Evolutionary conservation across 768 basidiomycete species (phyloP).

Genomic region (Termitomyces sp.): DNA sequence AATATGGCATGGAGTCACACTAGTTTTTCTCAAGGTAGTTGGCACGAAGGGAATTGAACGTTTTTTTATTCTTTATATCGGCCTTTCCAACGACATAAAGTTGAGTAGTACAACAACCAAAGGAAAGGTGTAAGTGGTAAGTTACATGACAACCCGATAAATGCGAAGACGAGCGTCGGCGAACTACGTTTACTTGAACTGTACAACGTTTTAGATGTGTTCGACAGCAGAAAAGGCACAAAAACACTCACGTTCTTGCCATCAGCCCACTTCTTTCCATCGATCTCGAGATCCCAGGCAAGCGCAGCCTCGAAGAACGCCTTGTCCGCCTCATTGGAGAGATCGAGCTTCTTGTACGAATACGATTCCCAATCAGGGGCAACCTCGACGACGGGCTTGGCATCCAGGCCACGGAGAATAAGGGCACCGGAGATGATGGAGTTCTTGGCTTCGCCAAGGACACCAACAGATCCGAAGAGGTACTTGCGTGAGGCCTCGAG

Average conservation of each 20-base stretch:
- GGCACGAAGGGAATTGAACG: neutral
- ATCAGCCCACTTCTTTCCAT: constrained; percentile 89
- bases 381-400: constrained; percentile 64
- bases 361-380: constrained; percentile 96
- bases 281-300: constrained; percentile 90
- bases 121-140: neutral
- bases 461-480: constrained; percentile 90
- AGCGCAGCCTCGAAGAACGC: constrained; percentile 89
- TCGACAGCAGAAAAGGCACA: neutral
- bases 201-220: constrained; percentile 2
- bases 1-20: no score
- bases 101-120: constrained; percentile 2
- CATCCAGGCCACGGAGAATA: constrained; percentile 79
- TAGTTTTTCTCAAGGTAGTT: neutral
- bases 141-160: neutral
- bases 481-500: constrained; percentile 97
- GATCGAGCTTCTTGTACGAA: constrained; percentile 71
- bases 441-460: constrained; percentile 77
- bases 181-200: constrained; percentile 31
- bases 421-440: constrained; percentile 80
- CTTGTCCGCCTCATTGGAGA: constrained; percentile 73
- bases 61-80: constrained; percentile 4
- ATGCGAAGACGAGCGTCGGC: neutral
- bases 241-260: constrained; percentile 74
- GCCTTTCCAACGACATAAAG: constrained; percentile 1